Evolutionary conservation across 2,329 filamentous ascomycete species (phyloP).

Genomic region (Aureobasidium sp.): DNA sequence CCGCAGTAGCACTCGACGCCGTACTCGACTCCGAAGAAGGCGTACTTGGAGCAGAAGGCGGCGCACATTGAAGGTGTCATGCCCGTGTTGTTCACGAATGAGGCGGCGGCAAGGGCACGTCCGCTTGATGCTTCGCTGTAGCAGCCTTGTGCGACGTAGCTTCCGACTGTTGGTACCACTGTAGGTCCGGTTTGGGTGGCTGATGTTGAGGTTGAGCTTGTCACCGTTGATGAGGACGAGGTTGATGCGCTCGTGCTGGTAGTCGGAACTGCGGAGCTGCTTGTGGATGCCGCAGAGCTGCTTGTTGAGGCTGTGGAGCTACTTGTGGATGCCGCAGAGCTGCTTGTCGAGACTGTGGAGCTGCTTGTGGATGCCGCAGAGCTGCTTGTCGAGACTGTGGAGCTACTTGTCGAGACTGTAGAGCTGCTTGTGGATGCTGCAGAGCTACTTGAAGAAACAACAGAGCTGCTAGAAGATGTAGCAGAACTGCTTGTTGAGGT

Average conservation of each 20-base stretch:
- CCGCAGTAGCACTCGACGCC: slow-evolving; percentile 19
- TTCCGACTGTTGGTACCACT: slow-evolving; percentile 23
- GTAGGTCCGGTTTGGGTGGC: slow-evolving; percentile 17
- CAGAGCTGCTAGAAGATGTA: no score
- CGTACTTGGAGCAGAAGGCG: slow-evolving; percentile 10
- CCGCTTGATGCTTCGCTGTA: slow-evolving; percentile 18
- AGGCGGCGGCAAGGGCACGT: slow-evolving; percentile 17
- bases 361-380: not conserved
- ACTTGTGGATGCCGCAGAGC: not conserved
- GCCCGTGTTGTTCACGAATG: not conserved
- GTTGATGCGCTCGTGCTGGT: not conserved
- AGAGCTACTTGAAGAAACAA: not conserved
- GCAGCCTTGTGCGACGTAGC: slow-evolving; percentile 17
- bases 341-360: not conserved
- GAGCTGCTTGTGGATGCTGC: not conserved
- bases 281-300: not conserved
- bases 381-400: no score
- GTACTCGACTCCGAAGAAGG: slow-evolving; percentile 19
- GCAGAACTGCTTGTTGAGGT: no score
- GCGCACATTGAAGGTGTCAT: slow-evolving; percentile 17
- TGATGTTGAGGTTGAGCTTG: not conserved
- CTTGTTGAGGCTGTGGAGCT: not conserved
- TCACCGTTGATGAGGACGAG: not conserved
- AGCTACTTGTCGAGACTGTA: no score
- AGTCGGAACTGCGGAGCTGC: not conserved